Base-by-base conservation (phyloP, 116 monocot species). In the Cymodocea nodosa region DNA sequence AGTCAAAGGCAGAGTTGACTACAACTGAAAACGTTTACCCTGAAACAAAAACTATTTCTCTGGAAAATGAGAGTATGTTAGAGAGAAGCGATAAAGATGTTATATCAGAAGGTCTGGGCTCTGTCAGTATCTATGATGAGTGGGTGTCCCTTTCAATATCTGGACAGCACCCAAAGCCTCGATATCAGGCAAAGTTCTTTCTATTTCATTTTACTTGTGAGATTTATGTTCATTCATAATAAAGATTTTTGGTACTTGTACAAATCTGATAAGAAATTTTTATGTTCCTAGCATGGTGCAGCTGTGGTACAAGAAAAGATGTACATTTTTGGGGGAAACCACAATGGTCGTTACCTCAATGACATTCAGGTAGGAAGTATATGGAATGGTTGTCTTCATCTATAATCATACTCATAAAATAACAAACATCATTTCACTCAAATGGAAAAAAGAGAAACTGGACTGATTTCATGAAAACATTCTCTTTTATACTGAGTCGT, bases 321-420 rank as follows among this genome's bases (percentile, higher is more conserved):
- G 93, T 92, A 85, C 44, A 66, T 93, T 66, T 99, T 93, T 80
- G 99, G 99, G 60, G 99, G 99, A 80, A 99, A 99, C 63, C 85
- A 93, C 74, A 99, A 99, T 85, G 99, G 99, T 30, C 93, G 93
- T 50, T 99, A 92, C 54, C 93, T 99, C 60, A 79, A 34, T 81
- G 99, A 99, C 58, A 69, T 99, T 77, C 99, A 99, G 84, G 99
- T 99, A 78, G 68, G 60, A 61, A 12, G 8, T 23, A 24, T 2
- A 23, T 18, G 15, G 13, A 10, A 12, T 23, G 22, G 58, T 12
- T 20, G 10, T 25, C 15, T 58, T 25, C 4, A 25, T 25, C 44
- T 44, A 44, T 44, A 10, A 44, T 10, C 44, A 10, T 44, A 44
- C 9, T 6, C 44, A 44, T 44, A 44, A 44, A 10, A 44, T 30